Evolutionary conservation across 2,329 filamentous ascomycete species (phyloP).

Genomic region (Talaromyces sp.): DNA sequence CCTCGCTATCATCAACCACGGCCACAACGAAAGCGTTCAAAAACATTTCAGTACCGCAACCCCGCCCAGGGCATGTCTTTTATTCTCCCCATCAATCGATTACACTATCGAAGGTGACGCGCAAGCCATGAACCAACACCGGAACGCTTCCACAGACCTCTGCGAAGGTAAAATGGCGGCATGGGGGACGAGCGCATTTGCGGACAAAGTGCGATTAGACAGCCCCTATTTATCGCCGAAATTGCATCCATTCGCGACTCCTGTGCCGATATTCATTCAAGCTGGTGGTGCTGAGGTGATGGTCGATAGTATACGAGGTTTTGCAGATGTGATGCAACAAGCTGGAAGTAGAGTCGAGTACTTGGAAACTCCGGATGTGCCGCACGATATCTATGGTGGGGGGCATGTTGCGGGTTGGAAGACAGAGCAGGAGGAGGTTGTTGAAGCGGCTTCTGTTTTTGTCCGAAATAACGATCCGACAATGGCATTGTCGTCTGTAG

Average conservation of each 20-base stretch:
- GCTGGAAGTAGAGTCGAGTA: conserved; percentile 16
- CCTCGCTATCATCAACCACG: neutral
- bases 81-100: conserved; percentile 21
- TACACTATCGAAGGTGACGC: conserved; percentile 14
- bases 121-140: neutral
- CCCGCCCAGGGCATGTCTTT: conserved; percentile 19
- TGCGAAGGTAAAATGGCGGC: conserved; percentile 18
- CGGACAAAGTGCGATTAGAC: conserved; percentile 17
- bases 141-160: conserved; percentile 21
- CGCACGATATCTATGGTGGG: conserved; percentile 23
- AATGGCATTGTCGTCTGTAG: neutral
- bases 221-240: conserved; percentile 21
- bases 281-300: conserved; percentile 20
- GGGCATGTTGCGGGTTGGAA: conserved; percentile 19
- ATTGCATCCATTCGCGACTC: conserved; percentile 21
- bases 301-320: conserved; percentile 17
- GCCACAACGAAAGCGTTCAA: neutral
- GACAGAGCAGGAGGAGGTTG: conserved; percentile 18
- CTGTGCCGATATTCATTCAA: conserved; percentile 21
- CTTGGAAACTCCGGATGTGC: conserved; percentile 18
- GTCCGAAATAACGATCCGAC: neutral
- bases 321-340: conserved; percentile 1
- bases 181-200: conserved; percentile 21
- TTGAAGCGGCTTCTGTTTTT: neutral
- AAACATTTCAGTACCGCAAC: neutral